Conservation (phyloP, 495 filamentous ascomycete species). For the Penicillium waksmanii region DNA sequence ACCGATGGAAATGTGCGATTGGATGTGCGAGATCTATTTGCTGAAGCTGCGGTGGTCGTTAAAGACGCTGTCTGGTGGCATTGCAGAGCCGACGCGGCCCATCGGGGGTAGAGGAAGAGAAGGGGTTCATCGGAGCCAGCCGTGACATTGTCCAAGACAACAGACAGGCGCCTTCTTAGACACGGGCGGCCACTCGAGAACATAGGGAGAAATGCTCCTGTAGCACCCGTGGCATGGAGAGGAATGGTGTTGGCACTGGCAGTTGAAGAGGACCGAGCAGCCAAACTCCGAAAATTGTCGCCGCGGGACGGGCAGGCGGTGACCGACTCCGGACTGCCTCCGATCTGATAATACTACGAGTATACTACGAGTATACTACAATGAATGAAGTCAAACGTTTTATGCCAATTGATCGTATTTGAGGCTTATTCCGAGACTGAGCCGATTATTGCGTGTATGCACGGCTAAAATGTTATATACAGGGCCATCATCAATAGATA, state of each 20-base stretch:
- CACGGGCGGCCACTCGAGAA: slow-evolving; percentile 45
- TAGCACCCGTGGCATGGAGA: slow-evolving; percentile 24
- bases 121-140: slow-evolving; percentile 45
- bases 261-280: slow-evolving; percentile 10
- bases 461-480: slow-evolving; percentile 2
- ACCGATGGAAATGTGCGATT: slow-evolving; percentile 2
- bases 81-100: slow-evolving; percentile 36
- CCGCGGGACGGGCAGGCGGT: slow-evolving; percentile 35
- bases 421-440: neutral
- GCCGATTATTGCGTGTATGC: slow-evolving; percentile 6
- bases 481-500: slow-evolving; percentile 37
- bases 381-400: neutral
- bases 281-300: slow-evolving; percentile 35
- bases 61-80: slow-evolving; percentile 30
- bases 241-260: slow-evolving; percentile 9
- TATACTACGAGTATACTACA: neutral
- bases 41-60: slow-evolving; percentile 10
- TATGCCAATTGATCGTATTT: neutral
- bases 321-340: slow-evolving; percentile 19
- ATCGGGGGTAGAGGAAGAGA: slow-evolving; percentile 52
- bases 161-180: slow-evolving; percentile 45
- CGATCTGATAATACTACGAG: slow-evolving; percentile 15
- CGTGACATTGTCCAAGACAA: slow-evolving; percentile 42
- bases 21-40: slow-evolving; percentile 3
- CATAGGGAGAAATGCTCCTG: slow-evolving; percentile 35